Conservation (phyloP, 495 filamentous ascomycete species). For the Tuber brumale region DNA sequence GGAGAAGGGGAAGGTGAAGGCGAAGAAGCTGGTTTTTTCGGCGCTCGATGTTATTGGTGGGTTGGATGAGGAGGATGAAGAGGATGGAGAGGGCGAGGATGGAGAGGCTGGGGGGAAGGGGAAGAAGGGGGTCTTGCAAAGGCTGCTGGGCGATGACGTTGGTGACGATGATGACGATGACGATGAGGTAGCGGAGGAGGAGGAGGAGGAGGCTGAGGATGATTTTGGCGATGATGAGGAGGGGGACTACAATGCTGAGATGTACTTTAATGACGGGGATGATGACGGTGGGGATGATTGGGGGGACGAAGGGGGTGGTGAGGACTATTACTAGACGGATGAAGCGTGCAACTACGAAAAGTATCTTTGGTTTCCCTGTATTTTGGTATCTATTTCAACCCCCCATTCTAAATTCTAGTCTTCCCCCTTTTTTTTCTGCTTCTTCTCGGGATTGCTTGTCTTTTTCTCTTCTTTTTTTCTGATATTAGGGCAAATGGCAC, state of each 20-base stretch:
- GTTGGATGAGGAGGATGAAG: slow-evolving; percentile 26
- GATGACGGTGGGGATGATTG: slow-evolving; percentile 37
- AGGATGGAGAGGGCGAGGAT: slow-evolving; percentile 21
- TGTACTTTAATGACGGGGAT: slow-evolving; percentile 39
- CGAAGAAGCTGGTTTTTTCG: slow-evolving; percentile 32
- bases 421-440: neutral
- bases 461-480: neutral
- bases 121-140: slow-evolving; percentile 28
- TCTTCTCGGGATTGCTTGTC: neutral
- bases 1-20: slow-evolving; percentile 36
- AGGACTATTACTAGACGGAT: slow-evolving; percentile 33
- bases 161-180: slow-evolving; percentile 27
- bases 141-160: slow-evolving; percentile 24
- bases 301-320: slow-evolving; percentile 35
- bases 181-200: slow-evolving; percentile 21
- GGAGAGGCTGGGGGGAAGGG: slow-evolving; percentile 31
- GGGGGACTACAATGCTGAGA: slow-evolving; percentile 42
- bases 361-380: neutral
- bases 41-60: slow-evolving; percentile 33
- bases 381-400: neutral
- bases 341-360: neutral
- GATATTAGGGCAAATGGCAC: neutral
- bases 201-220: slow-evolving; percentile 37
- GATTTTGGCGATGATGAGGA: slow-evolving; percentile 40
- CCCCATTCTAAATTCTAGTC: neutral